Base-by-base conservation (phyloP, 441 rosid genomes). In the Pelargonium myrrhifolium region DNA sequence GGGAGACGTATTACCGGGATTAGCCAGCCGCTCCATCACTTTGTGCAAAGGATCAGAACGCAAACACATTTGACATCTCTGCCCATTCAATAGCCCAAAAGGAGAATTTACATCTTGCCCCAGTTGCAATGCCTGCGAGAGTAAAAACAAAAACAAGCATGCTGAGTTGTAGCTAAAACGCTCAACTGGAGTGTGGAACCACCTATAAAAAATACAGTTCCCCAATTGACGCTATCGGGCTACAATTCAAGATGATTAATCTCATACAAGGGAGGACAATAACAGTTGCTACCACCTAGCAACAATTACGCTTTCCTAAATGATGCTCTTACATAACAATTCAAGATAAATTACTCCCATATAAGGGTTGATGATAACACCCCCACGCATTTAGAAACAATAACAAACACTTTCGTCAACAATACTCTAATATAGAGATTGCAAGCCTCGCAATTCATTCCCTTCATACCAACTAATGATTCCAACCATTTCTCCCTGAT, bases 21-120 rank as follows among this genome's bases (percentile, higher is more conserved):
- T 89, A 24, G 98, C 87, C 79, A 88, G 74, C 64, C 87, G 86
- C 79, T 88, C 94, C 86, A 88, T 86, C 82, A 88, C 88, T 76
- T 86, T 85, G 67, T 71, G 80, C 69, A 88, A 78, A 65, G 94
- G 73, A 77, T 88, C 91, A 0, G 89, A 77, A 7, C 85, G 81
- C 77, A 88, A 77, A 67, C 94, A 88, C 94, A 88, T 88, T 68
- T 92, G 98, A 78, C 96, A 92, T 83, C 97, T 84, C 80, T 83
- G 95, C 60, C 60, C 60, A 53, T 86, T 90, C 28, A 80, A 87
- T 10, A 81, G 76, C 65, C 84, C 92, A 70, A 73, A 72, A 10
- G 88, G 79, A 28, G 84, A 78, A 73, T 75, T 75, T 35, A 92
- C 80, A 80, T 95, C 95, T 75, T 92, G 97, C 59, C 93, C 96